Base-by-base conservation (phyloP, 352 stramenopile genomes). In the Blastocystis sp. region DNA sequence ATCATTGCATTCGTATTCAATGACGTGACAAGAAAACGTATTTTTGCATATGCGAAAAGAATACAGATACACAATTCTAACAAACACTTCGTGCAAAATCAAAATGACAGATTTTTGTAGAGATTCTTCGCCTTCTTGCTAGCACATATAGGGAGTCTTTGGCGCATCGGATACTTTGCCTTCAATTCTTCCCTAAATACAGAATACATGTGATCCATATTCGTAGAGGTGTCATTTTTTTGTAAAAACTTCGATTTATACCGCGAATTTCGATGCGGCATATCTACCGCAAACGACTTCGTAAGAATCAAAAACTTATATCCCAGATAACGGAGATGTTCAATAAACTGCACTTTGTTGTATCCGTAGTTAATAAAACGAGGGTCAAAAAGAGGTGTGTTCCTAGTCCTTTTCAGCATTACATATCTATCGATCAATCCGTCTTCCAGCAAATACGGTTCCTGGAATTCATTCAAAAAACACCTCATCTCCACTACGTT, bases 311-410 rank as follows among this genome's bases (percentile, higher is more conserved):
- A 47, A 43, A 84, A 84, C 13, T 43, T 13, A 43, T 68, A 84
- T 8, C 56, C 63, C n/a, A 56, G 29, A 76, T 88, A 43, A 4
- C 77, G 59, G 9, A 88, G 61, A 63, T 88, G 77, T 50, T 88
- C 55, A 66, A 88, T 66, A 9, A 76, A n/a, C 26, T 88, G 77
- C 37, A 88, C 26, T 34, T 88, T 88, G 41, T 88, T 88, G 18
- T 88, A 88, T 15, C 77, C 77, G 26, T 88, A 88, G 23, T 77
- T 55, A 9, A 88, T 61, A 66, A 88, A 88, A 20, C 77, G 55
- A 26, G 68, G 53, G 23, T 88, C 77, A 77, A 76, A 88, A 3
- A 88, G 6, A n/a, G 77, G 77, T 18, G 66, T 88, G 63, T 15
- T 34, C 11, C 34, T 59, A 43, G 77, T 50, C 8, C 45, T 23